These are phyloP conservation scores for Magnusiomyces tetraspermus DNA, from an alignment of 1,139 yeast genomes.

Conservation along the genomic window DNA sequence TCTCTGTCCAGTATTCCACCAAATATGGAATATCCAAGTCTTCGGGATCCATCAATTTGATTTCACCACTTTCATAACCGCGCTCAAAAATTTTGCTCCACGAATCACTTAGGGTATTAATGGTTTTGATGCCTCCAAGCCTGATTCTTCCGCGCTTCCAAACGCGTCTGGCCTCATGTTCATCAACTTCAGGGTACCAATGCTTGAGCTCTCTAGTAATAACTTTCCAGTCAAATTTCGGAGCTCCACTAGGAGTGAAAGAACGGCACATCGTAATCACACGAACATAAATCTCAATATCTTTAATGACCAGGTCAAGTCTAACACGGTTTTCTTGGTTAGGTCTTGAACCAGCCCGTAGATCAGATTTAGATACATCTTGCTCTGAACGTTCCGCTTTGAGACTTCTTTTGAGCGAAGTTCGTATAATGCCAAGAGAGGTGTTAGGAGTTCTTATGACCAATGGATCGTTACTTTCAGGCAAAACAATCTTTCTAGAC, in stretches of 20 bases:
- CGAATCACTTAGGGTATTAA: slow-evolving; percentile 44
- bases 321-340: neutral
- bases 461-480: neutral
- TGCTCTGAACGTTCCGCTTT: neutral
- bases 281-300: slow-evolving; percentile 41
- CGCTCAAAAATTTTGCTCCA: slow-evolving; percentile 51
- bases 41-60: slow-evolving; percentile 39
- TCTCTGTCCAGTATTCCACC: slow-evolving; percentile 49
- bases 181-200: slow-evolving; percentile 23
- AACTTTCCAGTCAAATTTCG: slow-evolving; percentile 47
- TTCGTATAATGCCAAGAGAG: neutral
- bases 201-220: slow-evolving; percentile 40
- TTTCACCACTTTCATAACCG: slow-evolving; percentile 43
- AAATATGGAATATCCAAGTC: slow-evolving; percentile 42
- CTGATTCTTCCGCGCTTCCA: slow-evolving; percentile 56
- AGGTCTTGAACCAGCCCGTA: neutral
- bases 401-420: neutral
- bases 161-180: slow-evolving; percentile 39
- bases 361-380: no score
- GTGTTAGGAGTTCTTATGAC: neutral
- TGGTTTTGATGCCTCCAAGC: slow-evolving; percentile 46
- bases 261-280: slow-evolving; percentile 58
- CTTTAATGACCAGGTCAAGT: neutral
- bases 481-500: neutral
- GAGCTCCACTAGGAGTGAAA: slow-evolving; percentile 35